Base-by-base conservation (phyloP, 2,329 filamentous ascomycete genomes). In the Chaetomium strumarium region DNA sequence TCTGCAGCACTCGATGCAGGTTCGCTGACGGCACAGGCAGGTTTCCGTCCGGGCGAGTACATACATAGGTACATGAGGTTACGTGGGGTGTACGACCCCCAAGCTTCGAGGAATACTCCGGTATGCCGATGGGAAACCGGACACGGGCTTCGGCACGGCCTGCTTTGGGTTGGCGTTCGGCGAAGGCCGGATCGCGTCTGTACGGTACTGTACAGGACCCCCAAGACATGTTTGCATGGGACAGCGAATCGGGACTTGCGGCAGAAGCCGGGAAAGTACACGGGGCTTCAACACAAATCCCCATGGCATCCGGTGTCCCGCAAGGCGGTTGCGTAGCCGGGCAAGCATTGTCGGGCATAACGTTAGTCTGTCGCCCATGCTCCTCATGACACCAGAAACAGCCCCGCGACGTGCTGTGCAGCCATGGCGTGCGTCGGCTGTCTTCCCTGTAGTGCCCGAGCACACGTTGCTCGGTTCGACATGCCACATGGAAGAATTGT, bases 191-290 rank as follows among this genome's bases (percentile, higher is more conserved):
- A 30, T 36, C 36, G 49, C 38, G 33, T 36, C 33, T 49, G 47
- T 53, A 30, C 43, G 47, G 16, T 48, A 52, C 20, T 20, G 20
- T 20, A 39, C 14, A 40, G 24, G 12, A 14, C 4, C 8, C 34
- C 34, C 34, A 37, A n/a, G 14, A 37, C 34, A n/a, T 37, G 33
- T 34, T 20, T n/a, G 45, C 9, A 34, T 20, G 48, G 51, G 43
- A n/a, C 40, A 52, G 33, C 49, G 49, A 55, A 55, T 51, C 36
- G 47, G 41, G 46, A 58, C 43, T 34, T 37, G 56, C 54, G 54
- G 54, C 17, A 55, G 41, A 41, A 48, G 14, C 34, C 52, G 49
- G 37, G 39, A 38, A n/a, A 24, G 39, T 33, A 34, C 46, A 53
- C 34, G 50, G 49, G 46, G 44, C n/a, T 30, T 44, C 20, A n/a